phyloP scores from a whole-genome alignment of 768 basidiomycete species.

The Tulasnella calospora region DNA sequence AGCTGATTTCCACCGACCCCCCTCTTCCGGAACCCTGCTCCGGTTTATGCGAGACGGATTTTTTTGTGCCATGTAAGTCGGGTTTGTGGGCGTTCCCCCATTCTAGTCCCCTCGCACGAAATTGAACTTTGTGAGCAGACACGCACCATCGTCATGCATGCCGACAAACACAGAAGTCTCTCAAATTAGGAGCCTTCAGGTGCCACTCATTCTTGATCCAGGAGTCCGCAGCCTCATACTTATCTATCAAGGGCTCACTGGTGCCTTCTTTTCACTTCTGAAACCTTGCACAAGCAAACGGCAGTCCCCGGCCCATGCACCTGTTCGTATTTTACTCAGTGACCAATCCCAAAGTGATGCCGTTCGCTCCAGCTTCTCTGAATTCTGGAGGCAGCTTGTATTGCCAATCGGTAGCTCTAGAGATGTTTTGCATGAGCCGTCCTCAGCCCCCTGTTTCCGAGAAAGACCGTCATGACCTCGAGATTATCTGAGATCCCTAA shows the following conservation, averaged over 20 bases:
- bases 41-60: not conserved
- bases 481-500: too few relatives aligned
- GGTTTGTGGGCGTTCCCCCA: not conserved
- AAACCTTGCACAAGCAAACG: not conserved
- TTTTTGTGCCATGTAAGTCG: not conserved
- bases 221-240: not conserved
- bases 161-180: not conserved
- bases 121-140: not conserved
- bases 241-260: not conserved
- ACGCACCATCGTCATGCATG: not conserved
- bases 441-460: too few relatives aligned
- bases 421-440: not conserved
- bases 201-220: not conserved
- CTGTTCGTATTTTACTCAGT: not conserved
- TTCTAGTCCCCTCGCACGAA: not conserved
- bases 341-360: not conserved
- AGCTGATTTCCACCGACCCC: not conserved
- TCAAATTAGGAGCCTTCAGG: not conserved
- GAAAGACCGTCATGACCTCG: too few relatives aligned
- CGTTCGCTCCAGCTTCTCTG: not conserved
- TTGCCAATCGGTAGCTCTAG: not conserved
- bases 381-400: not conserved
- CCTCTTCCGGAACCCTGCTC: not conserved
- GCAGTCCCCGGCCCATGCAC: not conserved
- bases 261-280: not conserved